Evolutionary conservation across 208 protist species (phyloP), one percentile per base, ranked within the genome.

Genomic region (Plasmodiophora brassicae): DNA sequence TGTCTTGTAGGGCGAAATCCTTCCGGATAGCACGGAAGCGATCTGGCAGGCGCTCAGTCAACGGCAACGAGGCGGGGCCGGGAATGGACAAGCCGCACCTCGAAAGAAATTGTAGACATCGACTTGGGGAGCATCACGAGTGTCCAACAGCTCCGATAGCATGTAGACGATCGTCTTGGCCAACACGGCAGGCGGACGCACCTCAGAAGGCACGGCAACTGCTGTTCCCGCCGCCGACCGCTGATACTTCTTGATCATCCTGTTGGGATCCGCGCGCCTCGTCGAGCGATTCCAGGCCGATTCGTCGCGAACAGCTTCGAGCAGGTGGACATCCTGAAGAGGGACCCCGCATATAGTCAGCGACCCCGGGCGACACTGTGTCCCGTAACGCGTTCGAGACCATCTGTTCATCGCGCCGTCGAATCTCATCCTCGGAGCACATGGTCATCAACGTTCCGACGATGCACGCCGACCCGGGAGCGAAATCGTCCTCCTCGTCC

Each of bases 241-340:
- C 65, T 78, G 65, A 78, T 78, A 78, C n/a, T 78, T 78, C 41
- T 78, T 78, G 32, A 78, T 38, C 65, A 78, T 78, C n/a, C 41
- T 78, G 10, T 38, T 38, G n/a, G 65, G 65, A 32, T 78, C 65
- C 32, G 65, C 65, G 20, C 65, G 65, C 41, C 65, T 5, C 10
- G 65, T 78, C n/a, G 65, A 38, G 32, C 65, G 5, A 5, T 14
- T 44, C 5, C 41, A 44, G n/a, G 32, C 5, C 5, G 65, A 38
- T 44, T 78, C 65, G n/a, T 78, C 65, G 32, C 41, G 65, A 78
- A 78, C 65, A 78, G 32, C 41, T 78, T 78, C 65, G 10, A 78
- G n/a, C 10, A 78, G 10, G 41, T 78, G 65, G 65, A 78, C 65
- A 32, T 78, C 65, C 65, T 78, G n/a, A 5, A 5, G n/a, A n/a